Conservation (phyloP, 108 stramenopile species). For the Nitzschia sp. region DNA sequence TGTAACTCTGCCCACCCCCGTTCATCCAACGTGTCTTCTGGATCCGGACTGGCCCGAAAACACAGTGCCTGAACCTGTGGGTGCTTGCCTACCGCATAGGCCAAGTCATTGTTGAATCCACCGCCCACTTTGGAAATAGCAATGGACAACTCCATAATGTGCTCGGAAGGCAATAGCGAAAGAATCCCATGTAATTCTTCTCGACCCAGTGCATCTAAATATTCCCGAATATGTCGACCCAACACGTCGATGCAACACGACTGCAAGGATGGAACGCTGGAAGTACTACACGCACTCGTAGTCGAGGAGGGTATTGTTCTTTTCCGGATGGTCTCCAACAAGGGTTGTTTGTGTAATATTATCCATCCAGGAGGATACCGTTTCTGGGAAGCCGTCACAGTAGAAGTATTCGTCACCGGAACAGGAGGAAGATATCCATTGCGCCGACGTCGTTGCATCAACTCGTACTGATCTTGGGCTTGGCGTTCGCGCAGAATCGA, state of each 20-base stretch:
- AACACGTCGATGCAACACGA: constrained; percentile 9
- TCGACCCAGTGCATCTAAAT: constrained; percentile 27
- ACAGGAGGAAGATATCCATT: constrained; percentile 22
- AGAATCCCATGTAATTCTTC: constrained; percentile 20
- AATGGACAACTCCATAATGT: constrained; percentile 21
- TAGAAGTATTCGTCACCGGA: not conserved
- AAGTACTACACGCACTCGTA: no score
- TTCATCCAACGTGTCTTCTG: constrained; percentile 3
- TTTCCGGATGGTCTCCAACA: no score
- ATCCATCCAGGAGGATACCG: constrained; percentile 21
- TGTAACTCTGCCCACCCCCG: constrained; percentile 5
- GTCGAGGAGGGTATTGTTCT: not conserved
- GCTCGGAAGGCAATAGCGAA: constrained; percentile 24
- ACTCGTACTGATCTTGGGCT: constrained; percentile 14
- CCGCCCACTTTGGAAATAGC: not conserved
- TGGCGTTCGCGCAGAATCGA: constrained; percentile 21
- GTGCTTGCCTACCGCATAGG: constrained; percentile 25
- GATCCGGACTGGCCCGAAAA: constrained; percentile 4
- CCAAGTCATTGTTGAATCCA: constrained; percentile 22
- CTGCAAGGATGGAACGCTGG: constrained; percentile 8
- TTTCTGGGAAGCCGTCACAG: not conserved
- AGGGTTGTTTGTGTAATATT: not conserved
- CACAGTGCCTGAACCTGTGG: constrained; percentile 24
- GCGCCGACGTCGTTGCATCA: constrained; percentile 21
- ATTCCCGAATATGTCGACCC: constrained; percentile 17